phyloP scores from a whole-genome alignment of 345 rosid species.

The Citrus unshiu region DNA sequence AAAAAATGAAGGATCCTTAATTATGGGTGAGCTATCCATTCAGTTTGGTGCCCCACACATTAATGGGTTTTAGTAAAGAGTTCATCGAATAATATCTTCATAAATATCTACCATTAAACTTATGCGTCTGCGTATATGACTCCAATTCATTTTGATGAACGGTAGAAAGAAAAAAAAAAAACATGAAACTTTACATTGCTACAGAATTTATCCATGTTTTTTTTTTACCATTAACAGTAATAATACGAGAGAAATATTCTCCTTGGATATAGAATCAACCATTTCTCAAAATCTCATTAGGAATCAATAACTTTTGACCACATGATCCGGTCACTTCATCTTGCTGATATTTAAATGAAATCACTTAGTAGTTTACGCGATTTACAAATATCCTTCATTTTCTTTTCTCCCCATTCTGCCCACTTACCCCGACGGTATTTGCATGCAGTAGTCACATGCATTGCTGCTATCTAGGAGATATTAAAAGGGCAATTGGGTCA shows the following conservation, averaged over 20 bases:
- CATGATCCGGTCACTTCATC: background rate
- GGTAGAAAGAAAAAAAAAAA: background rate
- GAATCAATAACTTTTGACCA: background rate
- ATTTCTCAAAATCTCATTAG: too few species aligned
- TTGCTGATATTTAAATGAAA: background rate
- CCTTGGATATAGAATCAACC: too few species aligned
- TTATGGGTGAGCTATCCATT: too few species aligned
- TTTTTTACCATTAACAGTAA: background rate
- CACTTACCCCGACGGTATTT: background rate
- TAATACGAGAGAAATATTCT: background rate
- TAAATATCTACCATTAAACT: too few species aligned
- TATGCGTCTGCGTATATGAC: too few species aligned
- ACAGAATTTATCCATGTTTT: background rate
- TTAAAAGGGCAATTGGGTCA: background rate
- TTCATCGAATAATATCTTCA: too few species aligned
- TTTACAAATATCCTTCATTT: too few species aligned
- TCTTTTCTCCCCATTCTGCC: background rate
- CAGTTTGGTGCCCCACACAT: too few species aligned
- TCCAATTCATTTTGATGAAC: too few species aligned
- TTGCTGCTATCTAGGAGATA: background rate
- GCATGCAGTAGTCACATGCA: background rate
- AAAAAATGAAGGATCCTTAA: too few species aligned
- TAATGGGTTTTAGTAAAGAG: too few species aligned
- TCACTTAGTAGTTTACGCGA: too few species aligned
- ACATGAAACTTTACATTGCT: background rate